Conservation (phyloP, 2,329 filamentous ascomycete genomes). For the Ophiostoma sp. region DNA sequence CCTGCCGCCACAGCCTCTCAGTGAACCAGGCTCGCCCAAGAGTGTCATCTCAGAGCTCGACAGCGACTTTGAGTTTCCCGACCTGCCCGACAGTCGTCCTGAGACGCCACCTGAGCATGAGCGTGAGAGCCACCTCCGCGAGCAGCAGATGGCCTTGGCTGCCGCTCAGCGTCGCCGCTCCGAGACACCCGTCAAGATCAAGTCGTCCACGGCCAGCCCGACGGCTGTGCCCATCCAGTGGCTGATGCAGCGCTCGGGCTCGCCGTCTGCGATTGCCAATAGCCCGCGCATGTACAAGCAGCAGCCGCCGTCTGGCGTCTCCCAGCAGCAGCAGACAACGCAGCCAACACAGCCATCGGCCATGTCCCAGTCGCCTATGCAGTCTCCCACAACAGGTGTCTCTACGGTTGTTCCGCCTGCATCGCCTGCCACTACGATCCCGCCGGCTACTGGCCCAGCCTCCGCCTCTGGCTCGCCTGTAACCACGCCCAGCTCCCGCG, state of each 20-base stretch:
- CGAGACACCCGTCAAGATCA: slow-evolving; percentile 51
- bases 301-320: background rate
- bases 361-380: background rate
- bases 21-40: slow-evolving; percentile 52
- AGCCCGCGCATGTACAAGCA: background rate
- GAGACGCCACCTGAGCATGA: slow-evolving; percentile 54
- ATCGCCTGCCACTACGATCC: background rate
- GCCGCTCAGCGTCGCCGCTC: slow-evolving; percentile 44
- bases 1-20: slow-evolving; percentile 64
- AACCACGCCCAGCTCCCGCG: background rate
- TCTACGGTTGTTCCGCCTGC: background rate
- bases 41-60: slow-evolving; percentile 31
- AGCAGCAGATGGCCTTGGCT: slow-evolving; percentile 41
- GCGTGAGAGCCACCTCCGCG: slow-evolving; percentile 39
- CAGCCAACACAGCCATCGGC: slow-evolving; percentile 4
- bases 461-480: background rate
- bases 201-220: slow-evolving; percentile 50
- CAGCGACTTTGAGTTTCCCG: slow-evolving; percentile 47
- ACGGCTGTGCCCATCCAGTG: slow-evolving; percentile 61
- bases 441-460: background rate
- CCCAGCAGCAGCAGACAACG: background rate
- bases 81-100: slow-evolving; percentile 61
- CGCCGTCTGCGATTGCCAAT: slow-evolving; percentile 40
- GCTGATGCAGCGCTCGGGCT: slow-evolving; percentile 49
- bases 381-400: background rate